A percentile compares a stretch with the other conserved stretches of the same genome.
Conservation (phyloP, 345 rosid genomes). For the Durio zibethinus region DNA sequence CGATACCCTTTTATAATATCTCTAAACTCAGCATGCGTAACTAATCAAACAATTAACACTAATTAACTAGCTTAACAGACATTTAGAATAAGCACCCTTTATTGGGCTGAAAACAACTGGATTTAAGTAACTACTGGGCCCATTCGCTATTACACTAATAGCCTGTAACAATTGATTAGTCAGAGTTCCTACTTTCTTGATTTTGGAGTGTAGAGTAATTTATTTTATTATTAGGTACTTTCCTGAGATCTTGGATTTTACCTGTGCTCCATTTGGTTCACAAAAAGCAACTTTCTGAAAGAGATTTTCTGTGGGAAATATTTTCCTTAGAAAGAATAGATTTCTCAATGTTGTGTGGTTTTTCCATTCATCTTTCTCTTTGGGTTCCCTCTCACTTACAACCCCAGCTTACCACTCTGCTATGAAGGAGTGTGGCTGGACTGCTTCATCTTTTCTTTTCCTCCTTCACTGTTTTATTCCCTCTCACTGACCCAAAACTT, state of each 20-base stretch:
- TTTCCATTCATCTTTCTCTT: neutral
- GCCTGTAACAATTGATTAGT: too few relatives aligned
- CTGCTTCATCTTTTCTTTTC: neutral
- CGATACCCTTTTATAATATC: too few relatives aligned
- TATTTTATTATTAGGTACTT: neutral
- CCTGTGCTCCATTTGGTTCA: neutral
- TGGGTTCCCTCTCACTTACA: neutral
- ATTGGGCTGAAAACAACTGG: too few relatives aligned
- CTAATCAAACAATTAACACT: too few relatives aligned
- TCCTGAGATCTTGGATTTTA: neutral
- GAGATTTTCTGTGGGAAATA: neutral
- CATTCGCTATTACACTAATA: too few relatives aligned
- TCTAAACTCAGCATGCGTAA: too few relatives aligned
- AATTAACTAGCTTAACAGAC: too few relatives aligned
- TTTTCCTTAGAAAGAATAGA: neutral
- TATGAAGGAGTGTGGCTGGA: neutral
- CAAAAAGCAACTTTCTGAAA: neutral
- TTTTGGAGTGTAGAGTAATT: neutral
- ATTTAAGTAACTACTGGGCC: too few relatives aligned
- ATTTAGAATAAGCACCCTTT: too few relatives aligned
- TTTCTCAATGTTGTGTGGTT: neutral
- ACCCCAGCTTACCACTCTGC: neutral
- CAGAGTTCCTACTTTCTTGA: neutral
- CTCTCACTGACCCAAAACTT: neutral
- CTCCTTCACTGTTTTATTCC: neutral